Evolutionary conservation across 1,284 basidiomycete genomes (phyloP).

Genomic region (Ustilago curta): DNA sequence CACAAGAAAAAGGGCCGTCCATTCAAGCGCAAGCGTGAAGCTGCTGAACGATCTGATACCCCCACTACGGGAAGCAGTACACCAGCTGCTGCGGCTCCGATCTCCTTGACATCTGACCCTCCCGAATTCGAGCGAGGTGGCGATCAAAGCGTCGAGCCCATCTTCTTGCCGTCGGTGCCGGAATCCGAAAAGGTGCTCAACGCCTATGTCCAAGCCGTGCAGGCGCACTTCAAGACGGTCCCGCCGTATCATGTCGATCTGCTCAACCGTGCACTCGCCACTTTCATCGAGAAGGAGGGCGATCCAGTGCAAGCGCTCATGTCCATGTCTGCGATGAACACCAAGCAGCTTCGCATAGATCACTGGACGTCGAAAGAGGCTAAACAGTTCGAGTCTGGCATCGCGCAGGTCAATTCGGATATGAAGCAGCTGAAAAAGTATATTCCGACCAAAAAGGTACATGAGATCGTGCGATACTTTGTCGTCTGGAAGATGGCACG

Average conservation of each 20-base stretch:
- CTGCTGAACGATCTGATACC: slow-evolving; percentile 41
- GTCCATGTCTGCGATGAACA: slow-evolving; percentile 75
- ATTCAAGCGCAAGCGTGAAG: slow-evolving; percentile 39
- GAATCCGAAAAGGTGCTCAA: slow-evolving; percentile 73
- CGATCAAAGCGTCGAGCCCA: slow-evolving; percentile 79
- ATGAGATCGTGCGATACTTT: slow-evolving; percentile 85
- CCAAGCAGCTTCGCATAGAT: slow-evolving; percentile 72
- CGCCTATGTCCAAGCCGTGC: slow-evolving; percentile 76
- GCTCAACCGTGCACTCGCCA: slow-evolving; percentile 88
- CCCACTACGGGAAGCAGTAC: slow-evolving; percentile 42
- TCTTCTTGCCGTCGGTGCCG: slow-evolving; percentile 70
- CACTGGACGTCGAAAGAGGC: slow-evolving; percentile 79
- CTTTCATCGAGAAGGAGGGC: slow-evolving; percentile 76
- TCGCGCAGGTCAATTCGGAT: slow-evolving; percentile 79
- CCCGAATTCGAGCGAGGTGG: slow-evolving; percentile 76
- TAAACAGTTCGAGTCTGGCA: slow-evolving; percentile 80
- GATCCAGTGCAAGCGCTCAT: slow-evolving; percentile 83
- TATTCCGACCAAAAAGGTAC: slow-evolving; percentile 77
- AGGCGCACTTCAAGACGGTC: slow-evolving; percentile 38
- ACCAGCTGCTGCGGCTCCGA: slow-evolving; percentile 18
- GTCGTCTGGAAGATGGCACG: slow-evolving; percentile 82
- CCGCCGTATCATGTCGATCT: slow-evolving; percentile 77
- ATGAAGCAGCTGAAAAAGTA: slow-evolving; percentile 81
- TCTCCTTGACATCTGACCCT: slow-evolving; percentile 60
- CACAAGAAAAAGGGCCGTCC: slow-evolving; percentile 45